Base-by-base conservation (phyloP, 2,329 filamentous ascomycete species). In the Dactylonectria estremocensis region DNA sequence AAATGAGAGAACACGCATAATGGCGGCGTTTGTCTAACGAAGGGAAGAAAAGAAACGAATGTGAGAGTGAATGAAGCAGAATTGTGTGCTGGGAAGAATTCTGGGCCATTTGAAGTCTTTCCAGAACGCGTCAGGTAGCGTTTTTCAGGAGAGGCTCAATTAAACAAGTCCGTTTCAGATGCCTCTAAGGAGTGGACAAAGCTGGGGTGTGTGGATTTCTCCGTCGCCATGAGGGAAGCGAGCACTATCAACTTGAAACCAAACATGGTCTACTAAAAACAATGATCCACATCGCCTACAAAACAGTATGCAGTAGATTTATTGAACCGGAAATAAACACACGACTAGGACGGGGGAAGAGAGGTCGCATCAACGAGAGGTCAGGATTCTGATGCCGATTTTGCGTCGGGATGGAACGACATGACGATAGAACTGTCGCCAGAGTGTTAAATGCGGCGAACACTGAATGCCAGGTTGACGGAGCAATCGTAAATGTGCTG, bases 1-100 rank as follows among this genome's bases (percentile, higher is more conserved):
- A 53, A 53, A n/a, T 20, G 50, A 53, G 35, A 53, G 50, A 14
- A 53, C 5, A 35, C 31, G 50, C 50, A 53, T 53, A 31, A 3
- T 11, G 31, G 13, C 20, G 1, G 4, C 18, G 31, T 53, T 22
- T 5, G 7, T 2, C 24, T 28, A 28, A 18, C n/a, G 8, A 53
- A 53, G 3, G 10, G 13, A 35, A n/a, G 31, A 35, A 20, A 18
- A 9, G 43, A 20, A 46, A 22, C 18, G 45, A 53, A 53, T 37
- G 31, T 13, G 45, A 53, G 35, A 20, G 31, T 13, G 2, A 18
- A 22, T 14, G 31, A 53, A 5, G n/a, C 10, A 11, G 2, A 11
- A 6, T 9, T 5, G n/a, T 7, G 20, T 5, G 35, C 35, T 5
- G 0, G 5, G 13, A 53, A 20, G 31, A 10, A 31, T 4, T 20